phyloP scores from a whole-genome alignment of 768 basidiomycete genomes.

The Pleurotus platypus region DNA sequence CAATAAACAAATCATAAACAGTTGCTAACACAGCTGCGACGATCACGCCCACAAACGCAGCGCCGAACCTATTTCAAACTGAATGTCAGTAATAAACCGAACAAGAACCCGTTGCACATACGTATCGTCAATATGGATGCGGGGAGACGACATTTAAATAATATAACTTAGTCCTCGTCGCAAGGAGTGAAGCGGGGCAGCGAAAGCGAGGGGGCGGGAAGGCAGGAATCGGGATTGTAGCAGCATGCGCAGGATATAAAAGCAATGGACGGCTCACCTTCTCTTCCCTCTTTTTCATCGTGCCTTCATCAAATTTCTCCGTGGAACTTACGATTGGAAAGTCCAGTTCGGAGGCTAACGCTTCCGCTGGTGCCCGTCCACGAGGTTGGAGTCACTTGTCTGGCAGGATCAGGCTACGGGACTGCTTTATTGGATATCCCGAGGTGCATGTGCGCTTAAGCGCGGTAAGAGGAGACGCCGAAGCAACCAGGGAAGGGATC shows the following conservation, averaged over 20 bases:
- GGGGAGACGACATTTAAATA: neutral
- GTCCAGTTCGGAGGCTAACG: neutral
- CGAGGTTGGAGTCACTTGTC: neutral
- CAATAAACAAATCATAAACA: neutral
- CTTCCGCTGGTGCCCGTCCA: neutral
- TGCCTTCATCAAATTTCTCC: neutral
- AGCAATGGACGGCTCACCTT: neutral
- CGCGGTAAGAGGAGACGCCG: neutral
- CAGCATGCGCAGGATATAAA: neutral
- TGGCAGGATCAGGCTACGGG: neutral
- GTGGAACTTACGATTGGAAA: constrained; percentile 4
- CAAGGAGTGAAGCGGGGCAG: neutral
- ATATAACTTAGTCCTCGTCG: neutral
- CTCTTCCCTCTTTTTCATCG: neutral
- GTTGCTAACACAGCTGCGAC: constrained; percentile 16
- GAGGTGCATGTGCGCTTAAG: neutral
- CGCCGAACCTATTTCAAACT: constrained; percentile 31
- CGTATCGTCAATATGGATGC: neutral
- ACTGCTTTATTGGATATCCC: neutral
- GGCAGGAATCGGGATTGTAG: neutral
- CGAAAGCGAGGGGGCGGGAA: neutral
- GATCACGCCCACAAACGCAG: constrained; percentile 40
- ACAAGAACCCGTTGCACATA: neutral
- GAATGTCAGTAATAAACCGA: neutral
- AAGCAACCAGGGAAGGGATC: constrained; percentile 7